Evolutionary conservation across 768 basidiomycete species (phyloP), one percentile per base, ranked within the genome.

Genomic region (Boletus rubroflammeus): DNA sequence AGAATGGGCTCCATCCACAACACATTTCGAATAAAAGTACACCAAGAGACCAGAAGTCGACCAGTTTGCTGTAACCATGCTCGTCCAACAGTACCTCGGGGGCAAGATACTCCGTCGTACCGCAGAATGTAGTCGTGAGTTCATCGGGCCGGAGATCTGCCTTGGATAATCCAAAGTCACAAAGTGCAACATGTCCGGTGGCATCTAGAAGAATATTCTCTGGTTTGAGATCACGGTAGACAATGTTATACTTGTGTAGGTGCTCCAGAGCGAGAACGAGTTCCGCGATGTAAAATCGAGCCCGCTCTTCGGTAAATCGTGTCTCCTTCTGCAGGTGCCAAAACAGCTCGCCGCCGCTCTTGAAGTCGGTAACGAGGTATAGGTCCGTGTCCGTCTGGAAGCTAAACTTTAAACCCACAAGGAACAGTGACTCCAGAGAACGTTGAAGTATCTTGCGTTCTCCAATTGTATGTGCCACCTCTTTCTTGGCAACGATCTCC

Each of bases 21-120:
- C 97, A 98, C 97, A 99, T 99, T 74, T 99, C 97, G 68, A 98
- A 99, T 23, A 99, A 78, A 31, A 99, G 78, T 1, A 98, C 97
- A 32, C 95, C 96, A 19, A 98, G 75, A 44, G 88, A 90, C 95
- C 97, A 99, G 70, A 98, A 99, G 70, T 99, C 97, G 62, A 99
- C 97, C 46, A 97, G 85, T 73, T 98, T 98, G 43, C 90, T 93
- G 72, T 99, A 98, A 13, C 97, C 97, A 59, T 96, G 93, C 66
- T 98, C 97, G 70, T 98, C 95, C 40, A 99, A 81, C 10, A 99
- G 80, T n/a, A 99, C 96, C 67, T 99, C 97, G 0, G 97, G 97
- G 0, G 97, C 97, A 47, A 99, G 90, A 69, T 99, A 98, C 68
- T 93, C 96, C 10, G 97, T 98, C 29, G 97, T 99, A 35, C 97